phyloP scores from a whole-genome alignment of 768 basidiomycete genomes.

The Boletus rubropictus region DNA sequence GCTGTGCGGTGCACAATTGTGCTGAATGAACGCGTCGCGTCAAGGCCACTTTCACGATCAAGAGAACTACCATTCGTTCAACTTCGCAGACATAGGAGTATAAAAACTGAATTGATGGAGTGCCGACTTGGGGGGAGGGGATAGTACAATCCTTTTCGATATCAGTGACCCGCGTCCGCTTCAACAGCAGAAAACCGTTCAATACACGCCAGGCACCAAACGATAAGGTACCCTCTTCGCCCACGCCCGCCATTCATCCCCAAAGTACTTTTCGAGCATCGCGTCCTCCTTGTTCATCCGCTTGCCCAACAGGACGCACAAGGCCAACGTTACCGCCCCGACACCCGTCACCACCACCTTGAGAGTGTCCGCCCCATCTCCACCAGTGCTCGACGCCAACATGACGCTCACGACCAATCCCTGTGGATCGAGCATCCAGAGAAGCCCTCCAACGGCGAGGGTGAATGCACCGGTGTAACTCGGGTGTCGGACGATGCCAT shows the following conservation, averaged over 20 bases:
- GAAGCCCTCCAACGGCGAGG: not conserved
- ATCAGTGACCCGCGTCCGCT: not conserved
- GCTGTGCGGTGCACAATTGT: no score
- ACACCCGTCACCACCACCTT: not conserved
- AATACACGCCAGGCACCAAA: slow-evolving; percentile 22
- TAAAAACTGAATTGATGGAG: no score
- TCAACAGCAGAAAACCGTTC: not conserved
- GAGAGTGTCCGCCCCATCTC: not conserved
- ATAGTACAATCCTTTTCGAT: not conserved
- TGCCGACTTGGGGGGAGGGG: no score
- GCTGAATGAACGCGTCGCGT: no score
- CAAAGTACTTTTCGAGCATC: slow-evolving; percentile 26
- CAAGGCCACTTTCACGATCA: no score
- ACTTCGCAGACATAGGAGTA: no score
- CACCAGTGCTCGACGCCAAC: not conserved
- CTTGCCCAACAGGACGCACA: not conserved
- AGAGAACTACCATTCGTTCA: no score
- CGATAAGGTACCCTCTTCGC: slow-evolving; percentile 17
- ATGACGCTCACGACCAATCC: not conserved
- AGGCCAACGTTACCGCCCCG: not conserved
- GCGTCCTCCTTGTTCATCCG: slow-evolving; percentile 28
- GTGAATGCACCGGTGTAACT: slow-evolving; percentile 14
- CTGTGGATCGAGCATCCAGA: slow-evolving; percentile 6
- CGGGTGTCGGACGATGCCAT: slow-evolving; percentile 29
- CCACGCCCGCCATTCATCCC: slow-evolving; percentile 26